Conservation (phyloP, 1,139 yeast genomes). For the Meyerozyma smithsonii region DNA sequence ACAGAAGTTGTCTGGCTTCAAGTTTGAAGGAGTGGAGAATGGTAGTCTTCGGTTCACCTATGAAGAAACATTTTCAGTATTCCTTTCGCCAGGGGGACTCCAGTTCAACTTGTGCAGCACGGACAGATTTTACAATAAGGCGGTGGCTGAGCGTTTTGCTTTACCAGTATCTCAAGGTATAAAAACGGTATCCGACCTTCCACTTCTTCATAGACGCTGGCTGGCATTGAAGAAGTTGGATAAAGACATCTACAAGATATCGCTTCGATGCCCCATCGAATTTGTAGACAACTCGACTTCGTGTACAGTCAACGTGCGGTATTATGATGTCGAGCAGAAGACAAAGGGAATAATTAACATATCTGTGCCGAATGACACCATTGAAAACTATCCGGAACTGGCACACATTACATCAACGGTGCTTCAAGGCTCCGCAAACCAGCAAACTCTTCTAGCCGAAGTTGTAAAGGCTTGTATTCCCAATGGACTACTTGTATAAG, state of each 20-base stretch:
- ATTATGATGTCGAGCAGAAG: not conserved
- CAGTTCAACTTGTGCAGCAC: not conserved
- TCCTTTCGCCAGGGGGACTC: not conserved
- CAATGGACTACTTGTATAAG: not conserved
- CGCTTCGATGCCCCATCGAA: constrained; percentile 25
- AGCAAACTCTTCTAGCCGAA: not conserved
- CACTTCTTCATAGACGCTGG: constrained; percentile 19
- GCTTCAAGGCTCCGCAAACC: not conserved
- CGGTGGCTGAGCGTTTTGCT: not conserved
- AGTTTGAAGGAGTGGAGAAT: constrained; percentile 12
- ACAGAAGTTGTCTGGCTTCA: constrained; percentile 20
- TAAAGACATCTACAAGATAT: constrained; percentile 22
- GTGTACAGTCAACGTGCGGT: constrained; percentile 11
- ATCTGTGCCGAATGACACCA: not conserved
- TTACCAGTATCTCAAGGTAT: not conserved
- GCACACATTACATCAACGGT: not conserved
- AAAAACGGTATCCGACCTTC: constrained; percentile 11
- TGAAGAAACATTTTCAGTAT: not conserved
- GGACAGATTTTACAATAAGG: not conserved
- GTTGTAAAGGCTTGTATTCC: not conserved
- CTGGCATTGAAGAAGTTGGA: constrained; percentile 20
- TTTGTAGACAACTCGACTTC: constrained; percentile 7
- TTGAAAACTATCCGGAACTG: not conserved
- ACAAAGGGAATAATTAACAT: not conserved
- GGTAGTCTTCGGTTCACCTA: constrained; percentile 10